Percentiles rank a stretch among this genome's conserved stretches.
Evolutionary conservation across 106 monocot genomes (phyloP).

Genomic region (Phalaenopsis aphrodite): DNA sequence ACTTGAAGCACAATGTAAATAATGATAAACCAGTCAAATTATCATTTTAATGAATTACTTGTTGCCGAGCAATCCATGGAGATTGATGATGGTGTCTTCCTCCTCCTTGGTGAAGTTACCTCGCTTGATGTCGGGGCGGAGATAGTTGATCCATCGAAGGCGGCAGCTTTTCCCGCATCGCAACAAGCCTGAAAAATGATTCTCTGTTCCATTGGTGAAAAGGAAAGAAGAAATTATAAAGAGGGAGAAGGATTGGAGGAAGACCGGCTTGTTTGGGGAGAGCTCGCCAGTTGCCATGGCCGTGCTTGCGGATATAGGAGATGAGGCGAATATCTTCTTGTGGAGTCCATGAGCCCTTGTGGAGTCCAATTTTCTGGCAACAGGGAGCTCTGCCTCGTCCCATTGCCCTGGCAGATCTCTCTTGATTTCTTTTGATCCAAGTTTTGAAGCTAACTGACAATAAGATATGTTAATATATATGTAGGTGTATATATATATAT

Average conservation of each 20-base stretch:
- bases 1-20: no score
- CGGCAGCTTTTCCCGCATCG: slow-evolving; percentile 60
- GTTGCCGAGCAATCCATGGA: slow-evolving; percentile 42
- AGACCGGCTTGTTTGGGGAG: slow-evolving; percentile 49
- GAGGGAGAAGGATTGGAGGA: neutral
- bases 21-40: neutral
- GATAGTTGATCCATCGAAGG: slow-evolving; percentile 53
- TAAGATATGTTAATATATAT: no score
- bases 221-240: neutral
- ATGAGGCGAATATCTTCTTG: slow-evolving; percentile 50
- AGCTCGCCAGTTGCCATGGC: slow-evolving; percentile 55
- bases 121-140: slow-evolving; percentile 50
- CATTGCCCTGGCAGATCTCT: slow-evolving; percentile 16
- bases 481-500: no score
- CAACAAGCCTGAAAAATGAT: slow-evolving; percentile 23
- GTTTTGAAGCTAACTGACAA: no score
- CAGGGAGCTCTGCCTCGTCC: slow-evolving; percentile 53
- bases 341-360: slow-evolving; percentile 54
- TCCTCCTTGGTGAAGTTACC: slow-evolving; percentile 49
- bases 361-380: slow-evolving; percentile 45
- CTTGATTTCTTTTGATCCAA: neutral
- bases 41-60: slow-evolving; percentile 16
- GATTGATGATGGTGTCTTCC: slow-evolving; percentile 43
- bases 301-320: slow-evolving; percentile 33
- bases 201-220: slow-evolving; percentile 6